A percentile compares a stretch with the other conserved stretches of the same genome.
Evolutionary conservation across 78 protist genomes (phyloP).

Genomic region (Fonticula alba): DNA sequence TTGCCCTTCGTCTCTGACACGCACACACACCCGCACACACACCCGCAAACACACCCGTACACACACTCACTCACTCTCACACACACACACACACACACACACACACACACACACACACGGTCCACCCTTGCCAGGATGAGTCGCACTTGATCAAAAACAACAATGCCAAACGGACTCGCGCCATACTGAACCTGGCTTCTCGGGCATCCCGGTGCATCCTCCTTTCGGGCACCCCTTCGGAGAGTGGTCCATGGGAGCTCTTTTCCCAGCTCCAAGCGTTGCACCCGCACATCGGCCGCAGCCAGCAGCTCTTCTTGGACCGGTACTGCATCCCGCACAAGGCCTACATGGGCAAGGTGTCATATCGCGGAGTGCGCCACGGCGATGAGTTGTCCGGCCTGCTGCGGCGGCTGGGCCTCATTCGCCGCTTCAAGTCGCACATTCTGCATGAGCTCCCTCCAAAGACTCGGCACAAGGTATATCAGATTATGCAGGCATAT

Average conservation of each 20-base stretch:
- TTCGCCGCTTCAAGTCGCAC: slow-evolving; percentile 47
- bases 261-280: slow-evolving; percentile 47
- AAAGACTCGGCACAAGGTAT: too few species aligned
- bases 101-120: too few species aligned
- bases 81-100: too few species aligned
- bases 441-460: slow-evolving; percentile 56
- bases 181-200: slow-evolving; percentile 24
- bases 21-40: too few species aligned
- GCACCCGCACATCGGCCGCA: slow-evolving; percentile 12
- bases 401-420: slow-evolving; percentile 31
- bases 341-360: slow-evolving; percentile 43
- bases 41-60: too few species aligned
- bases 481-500: too few species aligned
- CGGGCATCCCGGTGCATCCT: slow-evolving; percentile 20
- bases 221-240: slow-evolving; percentile 74
- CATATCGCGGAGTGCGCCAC: slow-evolving; percentile 33
- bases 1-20: too few species aligned
- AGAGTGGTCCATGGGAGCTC: slow-evolving; percentile 62
- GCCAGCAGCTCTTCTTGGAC: slow-evolving; percentile 8
- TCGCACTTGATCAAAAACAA: slow-evolving; percentile 43
- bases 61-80: too few species aligned
- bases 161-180: slow-evolving; percentile 29
- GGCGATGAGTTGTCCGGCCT: slow-evolving; percentile 50
- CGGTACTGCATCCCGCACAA: slow-evolving; percentile 34
- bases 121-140: too few species aligned